These are phyloP conservation scores for Selenicereus undatus DNA, from an alignment of 148 eudicot genomes.

Conservation along the genomic window DNA sequence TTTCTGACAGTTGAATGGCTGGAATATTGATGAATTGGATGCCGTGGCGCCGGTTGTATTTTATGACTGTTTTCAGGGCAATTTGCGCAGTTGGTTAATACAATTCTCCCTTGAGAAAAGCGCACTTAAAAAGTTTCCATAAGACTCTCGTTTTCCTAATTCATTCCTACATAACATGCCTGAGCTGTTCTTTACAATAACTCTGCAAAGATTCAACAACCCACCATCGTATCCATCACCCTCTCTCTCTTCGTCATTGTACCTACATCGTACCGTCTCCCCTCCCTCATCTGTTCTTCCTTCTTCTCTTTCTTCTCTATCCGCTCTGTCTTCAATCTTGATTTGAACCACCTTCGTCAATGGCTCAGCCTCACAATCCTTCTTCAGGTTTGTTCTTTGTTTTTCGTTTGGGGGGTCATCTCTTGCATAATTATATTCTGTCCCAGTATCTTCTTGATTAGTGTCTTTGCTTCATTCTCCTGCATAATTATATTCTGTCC, in stretches of 20 bases:
- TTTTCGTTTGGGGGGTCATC: background rate
- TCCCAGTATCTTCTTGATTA: too few relatives aligned
- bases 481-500: too few relatives aligned
- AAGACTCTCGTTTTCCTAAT: background rate
- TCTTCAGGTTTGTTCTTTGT: conserved; percentile 35
- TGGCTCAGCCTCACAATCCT: conserved; percentile 33
- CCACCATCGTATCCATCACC: background rate
- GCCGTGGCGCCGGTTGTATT: too few relatives aligned
- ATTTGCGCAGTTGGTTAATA: background rate
- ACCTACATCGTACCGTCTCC: conserved; percentile 2
- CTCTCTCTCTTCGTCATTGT: background rate
- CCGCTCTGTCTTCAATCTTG: too few relatives aligned
- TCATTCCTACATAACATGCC: background rate
- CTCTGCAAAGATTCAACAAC: conserved; percentile 19
- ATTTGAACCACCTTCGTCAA: conserved; percentile 11
- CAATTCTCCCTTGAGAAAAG: too few relatives aligned
- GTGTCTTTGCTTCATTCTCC: background rate
- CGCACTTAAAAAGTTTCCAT: background rate
- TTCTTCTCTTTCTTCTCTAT: background rate
- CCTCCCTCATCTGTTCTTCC: background rate
- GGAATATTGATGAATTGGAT: too few relatives aligned
- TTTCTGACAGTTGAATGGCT: too few relatives aligned
- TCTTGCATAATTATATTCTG: too few relatives aligned
- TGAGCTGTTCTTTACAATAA: background rate
- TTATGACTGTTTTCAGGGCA: too few relatives aligned